Base-by-base conservation (phyloP, 73 alveolate genomes). In the Halteria grandinella region DNA sequence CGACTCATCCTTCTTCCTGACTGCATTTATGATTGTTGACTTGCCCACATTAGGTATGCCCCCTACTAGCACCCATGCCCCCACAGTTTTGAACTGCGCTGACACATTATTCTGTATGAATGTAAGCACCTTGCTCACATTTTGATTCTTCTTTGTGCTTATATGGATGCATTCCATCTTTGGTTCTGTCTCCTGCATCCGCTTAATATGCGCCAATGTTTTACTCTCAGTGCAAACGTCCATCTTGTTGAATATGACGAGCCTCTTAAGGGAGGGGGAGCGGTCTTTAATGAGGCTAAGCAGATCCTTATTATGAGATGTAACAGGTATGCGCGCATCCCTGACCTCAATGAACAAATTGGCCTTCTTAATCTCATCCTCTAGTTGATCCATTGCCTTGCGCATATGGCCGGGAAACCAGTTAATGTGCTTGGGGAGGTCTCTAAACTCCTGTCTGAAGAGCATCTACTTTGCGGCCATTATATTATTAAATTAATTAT, bases 41-140 rank as follows among this genome's bases (percentile, higher is more conserved):
- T 93, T 93, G n/a, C 98, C 98, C 12, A 91, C 97, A 79, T 93
- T 93, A 0, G 98, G 98, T 72, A 91, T 86, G 39, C 98, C 98
- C 15, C 96, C 95, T 31, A 91, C 79, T 93, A 90, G 86, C 55
- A 91, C 36, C 95, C 96, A 91, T 40, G 84, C 85, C 28, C 98
- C 98, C 23, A 93, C 93, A 6, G 98, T 93, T 63, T 81, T 81
- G 81, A 90, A 93, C 63, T 91, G 64, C 0, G 96, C 87, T 10
- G 93, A 78, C 45, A 76, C 48, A 28, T 58, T 69, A 20, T 81
- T 25, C 51, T 76, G 20, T 2, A 92, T 37, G 71, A 55, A 59
- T 29, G 44, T 28, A 17, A 91, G 21, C 14, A 93, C 52, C 45
- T 76, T 88, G 0, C 58, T 79, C 43, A 93, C 79, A 69, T 93